Conservation (phyloP, 108 stramenopile genomes). For the Nannochloropsis granulata region DNA sequence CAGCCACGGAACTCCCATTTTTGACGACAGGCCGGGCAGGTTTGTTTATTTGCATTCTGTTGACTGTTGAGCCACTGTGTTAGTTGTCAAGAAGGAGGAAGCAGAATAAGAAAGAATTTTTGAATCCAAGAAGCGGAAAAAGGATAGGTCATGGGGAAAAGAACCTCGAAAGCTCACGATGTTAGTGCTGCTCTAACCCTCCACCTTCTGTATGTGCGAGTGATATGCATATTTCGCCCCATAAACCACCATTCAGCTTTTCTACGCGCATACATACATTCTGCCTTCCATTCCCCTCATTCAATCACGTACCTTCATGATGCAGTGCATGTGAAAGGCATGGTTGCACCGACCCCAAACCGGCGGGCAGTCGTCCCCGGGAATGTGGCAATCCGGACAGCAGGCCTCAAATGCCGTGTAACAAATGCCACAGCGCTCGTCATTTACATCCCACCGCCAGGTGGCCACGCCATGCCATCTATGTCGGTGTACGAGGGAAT, state of each 20-base stretch:
- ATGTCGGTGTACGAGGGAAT: not conserved
- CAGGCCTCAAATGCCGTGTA: conserved; percentile 45
- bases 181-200: too few relatives aligned
- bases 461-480: conserved; percentile 37
- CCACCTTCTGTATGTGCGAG: too few relatives aligned
- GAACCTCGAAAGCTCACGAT: too few relatives aligned
- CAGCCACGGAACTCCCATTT: not conserved
- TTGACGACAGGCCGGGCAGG: not conserved
- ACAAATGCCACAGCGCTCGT: conserved; percentile 45
- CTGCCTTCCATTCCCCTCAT: too few relatives aligned
- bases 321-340: conserved; percentile 47
- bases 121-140: too few relatives aligned
- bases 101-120: too few relatives aligned
- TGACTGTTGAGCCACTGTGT: not conserved
- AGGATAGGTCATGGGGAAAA: too few relatives aligned
- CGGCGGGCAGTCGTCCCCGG: conserved; percentile 41
- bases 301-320: conserved; percentile 16
- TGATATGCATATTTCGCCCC: too few relatives aligned
- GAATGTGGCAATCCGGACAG: conserved; percentile 38
- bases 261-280: not conserved
- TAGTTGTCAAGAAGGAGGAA: not conserved
- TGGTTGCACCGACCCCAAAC: conserved; percentile 45
- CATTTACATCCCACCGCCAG: conserved; percentile 46
- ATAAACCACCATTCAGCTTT: too few relatives aligned
- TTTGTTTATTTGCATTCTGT: not conserved